Conservation (phyloP, 306 rosid genomes). For the Lagenaria siceraria region DNA sequence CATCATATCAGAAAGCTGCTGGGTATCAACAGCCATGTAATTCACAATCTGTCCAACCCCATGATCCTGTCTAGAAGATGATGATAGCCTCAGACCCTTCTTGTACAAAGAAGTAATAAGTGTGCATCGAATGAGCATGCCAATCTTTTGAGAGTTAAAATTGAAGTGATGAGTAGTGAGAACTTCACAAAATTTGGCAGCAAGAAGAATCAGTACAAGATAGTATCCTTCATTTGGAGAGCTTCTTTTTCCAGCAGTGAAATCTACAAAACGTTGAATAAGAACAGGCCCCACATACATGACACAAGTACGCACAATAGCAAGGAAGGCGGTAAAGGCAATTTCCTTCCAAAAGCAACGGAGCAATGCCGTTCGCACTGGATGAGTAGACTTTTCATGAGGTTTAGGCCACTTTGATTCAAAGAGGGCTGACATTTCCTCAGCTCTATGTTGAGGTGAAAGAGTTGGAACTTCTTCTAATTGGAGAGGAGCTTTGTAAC, state of each 20-base stretch:
- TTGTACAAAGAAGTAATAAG: slow-evolving; percentile 41
- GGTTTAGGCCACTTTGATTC: slow-evolving; percentile 79
- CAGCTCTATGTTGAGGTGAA: slow-evolving; percentile 67
- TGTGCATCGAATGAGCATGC: slow-evolving; percentile 59
- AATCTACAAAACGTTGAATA: slow-evolving; percentile 63
- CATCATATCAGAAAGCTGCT: slow-evolving; percentile 71
- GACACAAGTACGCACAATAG: slow-evolving; percentile 47
- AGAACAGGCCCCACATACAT: slow-evolving; percentile 76
- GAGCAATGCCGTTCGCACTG: slow-evolving; percentile 60
- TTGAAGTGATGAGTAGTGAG: slow-evolving; percentile 74
- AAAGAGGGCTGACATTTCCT: slow-evolving; percentile 52
- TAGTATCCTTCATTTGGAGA: slow-evolving; percentile 57
- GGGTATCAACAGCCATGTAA: slow-evolving; percentile 67
- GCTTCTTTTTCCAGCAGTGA: slow-evolving; percentile 64
- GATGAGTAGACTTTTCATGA: slow-evolving; percentile 49
- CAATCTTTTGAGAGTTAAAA: slow-evolving; percentile 65
- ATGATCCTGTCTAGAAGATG: slow-evolving; percentile 24
- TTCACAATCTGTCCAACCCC: slow-evolving; percentile 55
- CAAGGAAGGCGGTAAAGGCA: slow-evolving; percentile 68
- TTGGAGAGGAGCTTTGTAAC: slow-evolving; percentile 49
- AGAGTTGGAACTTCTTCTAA: slow-evolving; percentile 65
- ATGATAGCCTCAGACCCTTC: slow-evolving; percentile 28
- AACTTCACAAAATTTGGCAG: slow-evolving; percentile 61
- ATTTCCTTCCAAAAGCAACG: slow-evolving; percentile 71
- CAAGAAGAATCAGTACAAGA: slow-evolving; percentile 62